A percentile compares a stretch with the other conserved stretches of the same genome.
These are phyloP conservation scores for Mortierella sp. DNA, from an alignment of 371 early-diverging fungal species.

Conservation along the genomic window DNA sequence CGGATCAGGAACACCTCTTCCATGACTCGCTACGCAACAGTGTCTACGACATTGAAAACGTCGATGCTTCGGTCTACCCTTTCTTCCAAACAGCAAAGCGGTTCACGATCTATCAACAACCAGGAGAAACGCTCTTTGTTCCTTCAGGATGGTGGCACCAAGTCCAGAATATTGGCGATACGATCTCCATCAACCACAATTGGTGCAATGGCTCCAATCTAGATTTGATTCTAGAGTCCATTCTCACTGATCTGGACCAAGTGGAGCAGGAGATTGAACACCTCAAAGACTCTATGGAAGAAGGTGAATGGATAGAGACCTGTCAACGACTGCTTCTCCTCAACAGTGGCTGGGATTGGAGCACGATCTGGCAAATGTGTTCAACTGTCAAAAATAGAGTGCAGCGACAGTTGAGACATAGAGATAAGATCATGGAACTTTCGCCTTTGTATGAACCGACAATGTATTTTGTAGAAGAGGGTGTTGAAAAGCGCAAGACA, in stretches of 20 bases:
- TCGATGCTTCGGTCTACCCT: constrained; percentile 62
- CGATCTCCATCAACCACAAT: constrained; percentile 84
- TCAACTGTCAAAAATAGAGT: constrained; percentile 30
- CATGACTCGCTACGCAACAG: constrained; percentile 58
- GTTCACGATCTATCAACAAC: constrained; percentile 63
- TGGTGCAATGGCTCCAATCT: constrained; percentile 75
- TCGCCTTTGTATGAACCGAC: background rate
- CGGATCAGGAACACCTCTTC: constrained; percentile 65
- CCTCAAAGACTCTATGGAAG: constrained; percentile 56
- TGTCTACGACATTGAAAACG: constrained; percentile 68
- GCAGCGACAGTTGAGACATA: background rate
- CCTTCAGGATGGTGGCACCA: constrained; percentile 85
- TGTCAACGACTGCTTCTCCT: constrained; percentile 61
- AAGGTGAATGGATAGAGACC: constrained; percentile 59
- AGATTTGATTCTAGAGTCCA: constrained; percentile 56
- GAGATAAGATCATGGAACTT: background rate
- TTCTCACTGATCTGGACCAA: constrained; percentile 58
- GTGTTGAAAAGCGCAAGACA: constrained; percentile 1
- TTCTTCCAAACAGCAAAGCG: constrained; percentile 59
- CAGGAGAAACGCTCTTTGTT: constrained; percentile 78
- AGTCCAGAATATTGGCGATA: constrained; percentile 73
- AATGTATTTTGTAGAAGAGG: constrained; percentile 9
- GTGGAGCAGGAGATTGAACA: constrained; percentile 68
- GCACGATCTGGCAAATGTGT: constrained; percentile 52
- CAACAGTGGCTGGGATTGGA: constrained; percentile 74